Percentiles rank a stretch among this genome's conserved stretches.
Evolutionary conservation across 352 stramenopile species (phyloP).

Genomic region (Globisporangium canariense): DNA sequence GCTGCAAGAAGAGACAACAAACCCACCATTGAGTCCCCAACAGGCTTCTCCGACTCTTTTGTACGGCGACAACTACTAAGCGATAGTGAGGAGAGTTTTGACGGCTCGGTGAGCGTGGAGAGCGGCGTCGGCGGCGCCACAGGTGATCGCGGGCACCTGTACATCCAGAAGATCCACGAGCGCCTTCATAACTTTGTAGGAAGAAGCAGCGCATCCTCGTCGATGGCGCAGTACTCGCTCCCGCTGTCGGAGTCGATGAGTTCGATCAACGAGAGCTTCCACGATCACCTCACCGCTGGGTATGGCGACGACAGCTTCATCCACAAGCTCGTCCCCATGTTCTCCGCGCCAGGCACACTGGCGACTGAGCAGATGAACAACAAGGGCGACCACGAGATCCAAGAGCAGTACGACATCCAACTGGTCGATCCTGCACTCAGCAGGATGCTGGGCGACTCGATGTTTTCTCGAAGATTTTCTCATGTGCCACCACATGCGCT

Average conservation of each 20-base stretch:
- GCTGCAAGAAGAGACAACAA: background rate
- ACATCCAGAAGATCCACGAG: slow-evolving; percentile 26
- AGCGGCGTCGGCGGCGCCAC: background rate
- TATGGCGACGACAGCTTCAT: slow-evolving; percentile 41
- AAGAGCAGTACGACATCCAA: slow-evolving; percentile 36
- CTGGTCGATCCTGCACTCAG: slow-evolving; percentile 32
- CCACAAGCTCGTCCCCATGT: slow-evolving; percentile 64
- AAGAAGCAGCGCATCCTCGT: slow-evolving; percentile 18
- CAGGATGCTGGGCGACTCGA: slow-evolving; percentile 18
- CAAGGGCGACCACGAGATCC: slow-evolving; percentile 5
- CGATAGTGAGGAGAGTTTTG: slow-evolving; percentile 11
- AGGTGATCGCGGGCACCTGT: slow-evolving; percentile 8
- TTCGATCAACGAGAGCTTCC: slow-evolving; percentile 54
- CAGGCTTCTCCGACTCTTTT: background rate
- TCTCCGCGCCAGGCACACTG: slow-evolving; percentile 22
- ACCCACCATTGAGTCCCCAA: background rate
- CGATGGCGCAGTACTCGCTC: slow-evolving; percentile 48
- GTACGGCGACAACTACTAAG: background rate
- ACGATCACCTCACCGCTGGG: slow-evolving; percentile 12
- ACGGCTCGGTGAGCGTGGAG: slow-evolving; percentile 8
- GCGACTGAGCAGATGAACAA: slow-evolving; percentile 1
- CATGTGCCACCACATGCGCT: background rate
- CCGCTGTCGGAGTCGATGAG: slow-evolving; percentile 57
- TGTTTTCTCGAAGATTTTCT: background rate
- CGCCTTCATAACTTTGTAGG: slow-evolving; percentile 10